Base-by-base conservation (phyloP, 2,329 filamentous ascomycete genomes). In the Ascomycota sp. region DNA sequence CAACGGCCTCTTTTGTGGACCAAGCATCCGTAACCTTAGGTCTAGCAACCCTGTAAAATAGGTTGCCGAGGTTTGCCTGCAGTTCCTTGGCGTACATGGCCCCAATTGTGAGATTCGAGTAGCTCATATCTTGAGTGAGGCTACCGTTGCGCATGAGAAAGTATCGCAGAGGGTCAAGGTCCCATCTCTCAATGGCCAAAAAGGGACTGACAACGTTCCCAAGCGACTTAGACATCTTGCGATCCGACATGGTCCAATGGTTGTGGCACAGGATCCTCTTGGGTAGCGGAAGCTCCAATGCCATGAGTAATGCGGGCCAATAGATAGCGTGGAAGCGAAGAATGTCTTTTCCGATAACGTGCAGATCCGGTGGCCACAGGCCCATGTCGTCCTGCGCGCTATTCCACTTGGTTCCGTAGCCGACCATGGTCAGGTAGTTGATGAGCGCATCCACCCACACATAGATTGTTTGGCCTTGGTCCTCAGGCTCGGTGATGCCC, bases 381-480 rank as follows among this genome's bases (percentile, higher is more conserved):
- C 66, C 66, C 13, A 57, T 58, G 10, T 61, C 52, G 38, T 77
- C 70, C 4, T 64, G 57, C 2, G 72, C 72, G 0, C 78, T 74
- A 1, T 71, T 56, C 71, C 76, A 82, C 16, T 45, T 44, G 29
- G 44, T 46, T 8, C 53, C 52, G 48, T 91, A 95, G 10, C 86
- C 83, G 1, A 82, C 70, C 40, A 76, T 81, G 11, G 84, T 92
- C 34, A 89, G 57, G 51, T 98, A 98, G 53, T 93, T 98, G 46
- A 95, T 66, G 25, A 98, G 67, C 1, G 89, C 89, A 55, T 98
- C 91, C 0, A 98, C 67, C 89, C 89, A 98, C 26, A 98, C 91
- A 47, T 98, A 98, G 37, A 98, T 86, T 3, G 84, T 95, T 54
- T 95, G 89, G 12, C 61, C 69, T 0, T 68, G 59, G 46, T 98